Base-by-base conservation (phyloP, 192 early-diverging fungal species). In the Coemansia sp. region DNA sequence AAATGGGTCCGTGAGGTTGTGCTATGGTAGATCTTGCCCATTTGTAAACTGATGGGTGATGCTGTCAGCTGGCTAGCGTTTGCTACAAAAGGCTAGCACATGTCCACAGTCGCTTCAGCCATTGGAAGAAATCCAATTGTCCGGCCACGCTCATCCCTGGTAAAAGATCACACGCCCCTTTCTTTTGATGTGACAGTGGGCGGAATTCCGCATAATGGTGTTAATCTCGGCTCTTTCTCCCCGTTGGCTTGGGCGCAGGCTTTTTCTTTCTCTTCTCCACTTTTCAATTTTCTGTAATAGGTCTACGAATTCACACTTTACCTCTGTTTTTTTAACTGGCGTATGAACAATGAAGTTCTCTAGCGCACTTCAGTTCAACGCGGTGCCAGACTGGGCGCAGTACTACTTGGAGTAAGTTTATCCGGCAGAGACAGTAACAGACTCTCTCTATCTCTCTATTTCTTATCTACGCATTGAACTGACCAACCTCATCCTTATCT, bases 291-390 rank as follows among this genome's bases (percentile, higher is more conserved):
- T 36, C 55, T 50, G 27, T 27, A 27, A 3, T 5, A 31, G 25
- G 11, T 15, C 29, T 57, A 5, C 53, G 19, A 48, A 48, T 48
- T 48, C 45, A 48, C 45, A 19, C 14, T 57, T 15, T 53, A 4
- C 25, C 23, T 29, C 23, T 57, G 39, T 38, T 45, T 45, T 29
- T 31, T 27, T 50, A 29, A 12, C 29, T 63, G 2, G 29, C 14
- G 23, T 57, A 41, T 48, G 45, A 48, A 48, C 59, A 31, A 95
- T 98, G 94, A 98, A 98, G 86, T 98, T 98, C 69, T 92, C 94
- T 23, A 91, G 93, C 76, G 89, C 90, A 27, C 86, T 98, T 53
- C 91, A 95, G 81, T 89, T 98, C 71, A 98, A 98, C 70, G 89
- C 92, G 38, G 92, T 93, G 36, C 92, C 92, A 62, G 92, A 93